Conservation (phyloP, 805 yeast genomes). For the Zygoascus flipseniorum region DNA sequence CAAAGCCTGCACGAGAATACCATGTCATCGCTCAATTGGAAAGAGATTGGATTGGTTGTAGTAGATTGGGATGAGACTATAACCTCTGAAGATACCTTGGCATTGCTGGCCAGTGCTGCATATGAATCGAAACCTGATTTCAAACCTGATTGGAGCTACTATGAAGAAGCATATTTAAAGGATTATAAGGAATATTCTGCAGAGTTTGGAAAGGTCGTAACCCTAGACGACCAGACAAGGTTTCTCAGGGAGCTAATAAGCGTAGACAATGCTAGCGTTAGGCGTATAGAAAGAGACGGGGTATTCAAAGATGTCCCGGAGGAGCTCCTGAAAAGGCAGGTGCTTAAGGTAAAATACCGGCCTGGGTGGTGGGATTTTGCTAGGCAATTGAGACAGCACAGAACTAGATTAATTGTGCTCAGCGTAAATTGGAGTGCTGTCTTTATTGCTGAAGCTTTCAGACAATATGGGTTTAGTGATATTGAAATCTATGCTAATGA, state of each 20-base stretch:
- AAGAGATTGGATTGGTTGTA: constrained; percentile 27
- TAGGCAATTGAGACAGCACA: constrained; percentile 11
- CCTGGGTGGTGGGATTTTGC: constrained; percentile 35
- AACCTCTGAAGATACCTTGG: constrained; percentile 47
- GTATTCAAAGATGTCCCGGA: constrained; percentile 37
- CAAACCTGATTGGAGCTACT: constrained; percentile 35
- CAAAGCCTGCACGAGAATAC: background rate
- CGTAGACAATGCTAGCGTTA: constrained; percentile 44
- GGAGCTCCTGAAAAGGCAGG: constrained; percentile 29
- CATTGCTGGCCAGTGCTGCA: constrained; percentile 42
- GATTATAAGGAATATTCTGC: constrained; percentile 29
- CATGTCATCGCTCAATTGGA: background rate
- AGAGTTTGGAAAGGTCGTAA: constrained; percentile 26
- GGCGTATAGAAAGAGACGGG: constrained; percentile 31
- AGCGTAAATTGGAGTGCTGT: constrained; percentile 57
- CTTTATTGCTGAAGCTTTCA: constrained; percentile 34
- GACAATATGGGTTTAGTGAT: constrained; percentile 19
- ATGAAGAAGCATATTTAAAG: constrained; percentile 35
- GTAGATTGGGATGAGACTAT: constrained; percentile 65
- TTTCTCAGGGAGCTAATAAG: constrained; percentile 39
- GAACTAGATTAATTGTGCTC: constrained; percentile 36
- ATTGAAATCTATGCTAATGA: constrained; percentile 43
- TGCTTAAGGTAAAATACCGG: constrained; percentile 31
- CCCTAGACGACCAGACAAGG: constrained; percentile 34
- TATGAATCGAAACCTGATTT: constrained; percentile 33